Evolutionary conservation across 441 rosid genomes (phyloP).

Genomic region (Theobroma grandiflorum): DNA sequence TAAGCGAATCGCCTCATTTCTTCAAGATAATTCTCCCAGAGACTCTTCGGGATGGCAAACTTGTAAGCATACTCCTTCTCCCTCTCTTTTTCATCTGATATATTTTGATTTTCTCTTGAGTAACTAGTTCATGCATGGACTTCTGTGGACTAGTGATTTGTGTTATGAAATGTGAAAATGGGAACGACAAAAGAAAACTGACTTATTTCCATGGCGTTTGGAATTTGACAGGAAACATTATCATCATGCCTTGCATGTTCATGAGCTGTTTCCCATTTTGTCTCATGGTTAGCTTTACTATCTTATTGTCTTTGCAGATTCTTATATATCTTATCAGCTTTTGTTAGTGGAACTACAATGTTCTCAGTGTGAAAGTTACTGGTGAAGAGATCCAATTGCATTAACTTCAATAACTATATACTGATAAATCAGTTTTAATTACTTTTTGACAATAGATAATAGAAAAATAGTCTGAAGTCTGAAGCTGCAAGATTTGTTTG

Average conservation of each 20-base stretch:
- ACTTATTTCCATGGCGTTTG: background rate
- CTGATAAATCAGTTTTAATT: background rate
- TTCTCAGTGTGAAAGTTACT: background rate
- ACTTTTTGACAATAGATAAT: background rate
- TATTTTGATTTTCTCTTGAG: background rate
- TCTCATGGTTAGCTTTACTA: background rate
- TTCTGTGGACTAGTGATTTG: background rate
- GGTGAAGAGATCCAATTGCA: background rate
- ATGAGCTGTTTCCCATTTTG: background rate
- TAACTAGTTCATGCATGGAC: background rate
- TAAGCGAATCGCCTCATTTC: background rate
- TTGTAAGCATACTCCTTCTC: conserved; percentile 3
- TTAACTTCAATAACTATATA: background rate
- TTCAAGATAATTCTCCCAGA: conserved; percentile 13
- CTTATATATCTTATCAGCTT: background rate
- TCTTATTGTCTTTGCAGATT: background rate
- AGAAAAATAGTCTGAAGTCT: background rate
- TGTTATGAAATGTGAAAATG: background rate
- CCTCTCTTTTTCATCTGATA: conserved; percentile 1
- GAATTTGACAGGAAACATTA: background rate
- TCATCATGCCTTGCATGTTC: background rate
- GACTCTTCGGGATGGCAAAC: background rate
- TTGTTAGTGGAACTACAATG: background rate
- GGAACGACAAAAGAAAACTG: background rate
- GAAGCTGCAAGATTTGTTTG: background rate